Evolutionary conservation across 2,329 filamentous ascomycete species (phyloP).

Genomic region (Colletotrichum echinochloae): DNA sequence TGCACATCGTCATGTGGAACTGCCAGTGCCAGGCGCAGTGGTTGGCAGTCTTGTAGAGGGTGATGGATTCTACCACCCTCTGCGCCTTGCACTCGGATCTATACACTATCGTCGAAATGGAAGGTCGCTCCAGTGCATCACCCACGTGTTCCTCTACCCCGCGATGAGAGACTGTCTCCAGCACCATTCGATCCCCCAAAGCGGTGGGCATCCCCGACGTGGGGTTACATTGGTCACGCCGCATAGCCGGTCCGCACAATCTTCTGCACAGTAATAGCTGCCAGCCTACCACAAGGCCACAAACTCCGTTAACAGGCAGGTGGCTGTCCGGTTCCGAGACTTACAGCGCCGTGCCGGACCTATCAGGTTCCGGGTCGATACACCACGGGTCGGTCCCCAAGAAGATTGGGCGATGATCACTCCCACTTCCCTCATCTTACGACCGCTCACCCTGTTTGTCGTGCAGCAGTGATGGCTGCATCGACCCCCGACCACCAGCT

Average conservation of each 20-base stretch:
- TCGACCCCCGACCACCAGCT: not conserved
- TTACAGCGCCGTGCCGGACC: slow-evolving; percentile 27
- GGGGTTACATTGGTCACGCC: slow-evolving; percentile 17
- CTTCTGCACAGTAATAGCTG: no score
- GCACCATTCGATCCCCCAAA: slow-evolving; percentile 12
- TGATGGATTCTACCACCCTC: slow-evolving; percentile 3
- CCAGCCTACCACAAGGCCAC: slow-evolving; percentile 28
- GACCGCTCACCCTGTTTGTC: slow-evolving; percentile 18
- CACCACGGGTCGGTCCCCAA: slow-evolving; percentile 15
- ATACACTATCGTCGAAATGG: slow-evolving; percentile 25
- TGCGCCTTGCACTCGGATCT: not conserved
- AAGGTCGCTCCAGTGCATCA: slow-evolving; percentile 21
- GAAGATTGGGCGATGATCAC: slow-evolving; percentile 10
- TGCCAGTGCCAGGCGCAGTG: no score
- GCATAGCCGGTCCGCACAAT: not conserved
- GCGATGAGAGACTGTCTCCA: slow-evolving; percentile 22
- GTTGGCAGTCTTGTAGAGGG: no score
- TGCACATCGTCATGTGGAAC: slow-evolving; percentile 7
- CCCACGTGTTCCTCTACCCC: slow-evolving; percentile 35
- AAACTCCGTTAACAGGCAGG: slow-evolving; percentile 11
- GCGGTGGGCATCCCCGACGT: slow-evolving; percentile 14
- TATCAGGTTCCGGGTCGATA: slow-evolving; percentile 17
- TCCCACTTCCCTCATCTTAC: slow-evolving; percentile 3
- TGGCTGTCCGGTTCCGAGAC: slow-evolving; percentile 2
- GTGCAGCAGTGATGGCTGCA: slow-evolving; percentile 9